These are phyloP conservation scores for Ganoderma sinense DNA, from an alignment of 1,284 basidiomycete species.

Conservation along the genomic window DNA sequence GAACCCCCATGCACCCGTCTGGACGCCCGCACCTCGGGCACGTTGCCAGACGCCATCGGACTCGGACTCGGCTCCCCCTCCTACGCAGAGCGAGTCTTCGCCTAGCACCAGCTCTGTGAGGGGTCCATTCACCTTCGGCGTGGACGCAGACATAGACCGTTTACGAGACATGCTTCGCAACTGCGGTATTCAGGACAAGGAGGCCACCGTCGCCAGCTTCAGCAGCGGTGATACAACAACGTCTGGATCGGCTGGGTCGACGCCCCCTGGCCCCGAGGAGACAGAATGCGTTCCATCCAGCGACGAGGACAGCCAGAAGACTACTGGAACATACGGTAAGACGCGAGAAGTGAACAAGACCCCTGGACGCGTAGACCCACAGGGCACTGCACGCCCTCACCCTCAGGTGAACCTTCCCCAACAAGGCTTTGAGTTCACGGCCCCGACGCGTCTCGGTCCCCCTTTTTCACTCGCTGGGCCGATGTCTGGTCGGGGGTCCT, in stretches of 20 bases:
- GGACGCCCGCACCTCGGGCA: slow-evolving; percentile 6
- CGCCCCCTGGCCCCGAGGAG: neutral
- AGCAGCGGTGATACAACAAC: neutral
- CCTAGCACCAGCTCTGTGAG: neutral
- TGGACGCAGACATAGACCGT: slow-evolving; percentile 14
- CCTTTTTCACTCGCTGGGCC: neutral
- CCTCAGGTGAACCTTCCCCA: neutral
- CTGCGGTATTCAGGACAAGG: slow-evolving; percentile 15
- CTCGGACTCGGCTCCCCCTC: neutral
- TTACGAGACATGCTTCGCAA: slow-evolving; percentile 21
- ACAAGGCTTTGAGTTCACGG: slow-evolving; percentile 2
- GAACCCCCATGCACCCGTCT: slow-evolving; percentile 17
- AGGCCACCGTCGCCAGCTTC: neutral
- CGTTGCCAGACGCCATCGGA: slow-evolving; percentile 2
- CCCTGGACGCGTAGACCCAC: neutral
- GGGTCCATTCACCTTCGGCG: neutral
- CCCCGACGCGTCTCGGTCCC: neutral
- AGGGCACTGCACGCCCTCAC: neutral
- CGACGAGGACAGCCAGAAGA: neutral
- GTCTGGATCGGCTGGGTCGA: neutral
- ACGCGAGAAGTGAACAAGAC: neutral
- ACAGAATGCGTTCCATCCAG: neutral
- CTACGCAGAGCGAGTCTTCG: neutral
- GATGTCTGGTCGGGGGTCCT: neutral
- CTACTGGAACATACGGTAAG: neutral